Evolutionary conservation across 306 rosid species (phyloP).

Genomic region (Fragaria ananassa): DNA sequence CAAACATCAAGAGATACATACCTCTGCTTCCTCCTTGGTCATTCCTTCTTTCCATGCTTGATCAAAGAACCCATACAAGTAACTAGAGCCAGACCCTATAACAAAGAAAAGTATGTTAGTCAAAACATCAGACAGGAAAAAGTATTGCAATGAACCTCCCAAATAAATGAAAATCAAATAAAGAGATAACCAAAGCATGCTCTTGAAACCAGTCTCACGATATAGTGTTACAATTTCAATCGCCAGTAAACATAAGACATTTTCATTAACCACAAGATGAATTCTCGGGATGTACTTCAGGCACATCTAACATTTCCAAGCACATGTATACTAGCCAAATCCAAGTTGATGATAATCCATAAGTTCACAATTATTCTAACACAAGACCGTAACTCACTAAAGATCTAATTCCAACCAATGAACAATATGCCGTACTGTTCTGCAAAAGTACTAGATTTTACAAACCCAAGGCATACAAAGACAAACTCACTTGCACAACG

Average conservation of each 20-base stretch:
- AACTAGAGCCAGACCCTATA: slow-evolving; percentile 97
- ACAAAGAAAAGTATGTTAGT: slow-evolving; percentile 18
- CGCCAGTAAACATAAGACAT: background rate
- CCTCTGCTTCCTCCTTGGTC: slow-evolving; percentile 99
- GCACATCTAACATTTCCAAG: slow-evolving; percentile 5
- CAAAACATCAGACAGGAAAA: slow-evolving; percentile 12
- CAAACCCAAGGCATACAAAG: background rate
- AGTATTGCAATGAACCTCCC: background rate
- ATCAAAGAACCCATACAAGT: slow-evolving; percentile 89
- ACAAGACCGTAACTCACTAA: background rate
- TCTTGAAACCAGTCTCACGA: background rate
- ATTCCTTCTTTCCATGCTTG: slow-evolving; percentile 98
- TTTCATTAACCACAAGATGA: background rate
- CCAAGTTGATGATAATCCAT: background rate
- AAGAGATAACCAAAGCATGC: background rate
- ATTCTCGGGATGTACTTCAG: background rate
- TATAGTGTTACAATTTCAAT: background rate
- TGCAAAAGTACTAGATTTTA: background rate
- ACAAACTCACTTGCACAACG: background rate
- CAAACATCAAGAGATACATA: slow-evolving; percentile 32
- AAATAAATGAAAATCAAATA: background rate
- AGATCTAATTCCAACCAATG: background rate
- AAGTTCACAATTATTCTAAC: background rate
- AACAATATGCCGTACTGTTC: background rate
- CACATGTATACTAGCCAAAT: slow-evolving; percentile 2